Percentiles rank a stretch among this genome's conserved stretches.
Evolutionary conservation across 441 rosid species (phyloP).

Genomic region (Corymbia citriodora): DNA sequence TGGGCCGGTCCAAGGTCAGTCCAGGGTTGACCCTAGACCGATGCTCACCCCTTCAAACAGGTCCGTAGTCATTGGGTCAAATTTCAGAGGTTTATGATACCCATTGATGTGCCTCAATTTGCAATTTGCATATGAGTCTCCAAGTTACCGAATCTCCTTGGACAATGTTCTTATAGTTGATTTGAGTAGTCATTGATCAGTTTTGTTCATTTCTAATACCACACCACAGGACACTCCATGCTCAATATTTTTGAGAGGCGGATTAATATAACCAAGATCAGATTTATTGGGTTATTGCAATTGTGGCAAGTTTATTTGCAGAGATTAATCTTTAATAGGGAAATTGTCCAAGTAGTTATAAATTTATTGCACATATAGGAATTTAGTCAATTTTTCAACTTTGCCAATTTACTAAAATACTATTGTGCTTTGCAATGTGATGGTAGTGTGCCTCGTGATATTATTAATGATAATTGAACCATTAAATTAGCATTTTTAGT

Average conservation of each 20-base stretch:
- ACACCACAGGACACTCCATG: not conserved
- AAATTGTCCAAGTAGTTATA: not conserved
- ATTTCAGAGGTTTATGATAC: not conserved
- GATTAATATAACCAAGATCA: not conserved
- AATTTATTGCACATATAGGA: accelerated
- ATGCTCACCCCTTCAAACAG: no score
- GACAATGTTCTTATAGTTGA: not conserved
- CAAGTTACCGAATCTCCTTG: not conserved
- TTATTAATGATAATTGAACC: no score
- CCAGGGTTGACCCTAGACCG: no score
- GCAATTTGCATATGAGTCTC: not conserved
- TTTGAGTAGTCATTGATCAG: not conserved
- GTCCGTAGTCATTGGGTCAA: no score
- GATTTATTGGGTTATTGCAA: not conserved
- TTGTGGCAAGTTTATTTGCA: not conserved
- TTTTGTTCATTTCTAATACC: not conserved
- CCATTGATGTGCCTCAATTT: not conserved
- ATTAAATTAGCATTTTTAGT: no score
- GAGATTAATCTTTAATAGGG: not conserved
- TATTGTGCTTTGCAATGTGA: accelerated
- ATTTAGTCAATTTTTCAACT: not conserved
- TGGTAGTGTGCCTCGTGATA: no score
- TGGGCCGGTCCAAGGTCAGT: no score
- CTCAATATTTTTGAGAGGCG: not conserved
- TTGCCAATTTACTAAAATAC: accelerated